phyloP scores from a whole-genome alignment of 768 basidiomycete species.

The Mycena capillaripes region DNA sequence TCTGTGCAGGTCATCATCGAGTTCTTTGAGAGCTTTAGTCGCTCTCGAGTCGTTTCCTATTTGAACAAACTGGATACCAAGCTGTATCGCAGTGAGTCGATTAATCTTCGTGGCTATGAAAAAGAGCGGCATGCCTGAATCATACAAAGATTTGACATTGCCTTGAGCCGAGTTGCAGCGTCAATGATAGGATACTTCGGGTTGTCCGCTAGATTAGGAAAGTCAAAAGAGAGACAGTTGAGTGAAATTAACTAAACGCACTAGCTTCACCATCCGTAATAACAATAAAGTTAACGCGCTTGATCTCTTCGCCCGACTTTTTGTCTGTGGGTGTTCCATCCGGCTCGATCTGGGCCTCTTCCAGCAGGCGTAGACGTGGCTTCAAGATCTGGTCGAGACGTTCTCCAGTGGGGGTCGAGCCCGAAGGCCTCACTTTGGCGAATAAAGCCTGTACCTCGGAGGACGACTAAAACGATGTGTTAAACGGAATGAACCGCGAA shows the following conservation, averaged over 20 bases:
- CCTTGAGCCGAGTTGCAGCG: conserved; percentile 65
- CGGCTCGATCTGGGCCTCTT: conserved; percentile 43
- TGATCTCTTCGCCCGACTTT: conserved; percentile 52
- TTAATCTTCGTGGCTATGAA: neutral
- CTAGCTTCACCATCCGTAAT: conserved; percentile 77
- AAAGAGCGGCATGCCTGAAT: conserved; percentile 19
- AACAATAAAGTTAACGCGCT: conserved; percentile 71
- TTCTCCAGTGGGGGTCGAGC: conserved; percentile 60
- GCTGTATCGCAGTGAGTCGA: conserved; percentile 45
- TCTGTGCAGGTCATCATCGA: conserved; percentile 70
- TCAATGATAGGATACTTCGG: conserved; percentile 62
- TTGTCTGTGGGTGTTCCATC: conserved; percentile 36
- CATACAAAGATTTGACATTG: conserved; percentile 40
- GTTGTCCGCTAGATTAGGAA: conserved; percentile 59
- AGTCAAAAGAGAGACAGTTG: neutral
- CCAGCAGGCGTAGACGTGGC: conserved; percentile 44
- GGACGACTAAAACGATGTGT: conserved; percentile 47
- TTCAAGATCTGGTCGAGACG: conserved; percentile 50
- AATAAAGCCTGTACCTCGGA: conserved; percentile 58
- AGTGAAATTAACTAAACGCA: conserved; percentile 44
- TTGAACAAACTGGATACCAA: conserved; percentile 82
- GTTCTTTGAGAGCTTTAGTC: conserved; percentile 61
- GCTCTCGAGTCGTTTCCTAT: conserved; percentile 62
- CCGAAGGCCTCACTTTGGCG: conserved; percentile 55
- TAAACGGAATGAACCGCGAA: neutral